phyloP scores from a whole-genome alignment of 2,329 filamentous ascomycete species.

The Rutstroemia sp. region DNA sequence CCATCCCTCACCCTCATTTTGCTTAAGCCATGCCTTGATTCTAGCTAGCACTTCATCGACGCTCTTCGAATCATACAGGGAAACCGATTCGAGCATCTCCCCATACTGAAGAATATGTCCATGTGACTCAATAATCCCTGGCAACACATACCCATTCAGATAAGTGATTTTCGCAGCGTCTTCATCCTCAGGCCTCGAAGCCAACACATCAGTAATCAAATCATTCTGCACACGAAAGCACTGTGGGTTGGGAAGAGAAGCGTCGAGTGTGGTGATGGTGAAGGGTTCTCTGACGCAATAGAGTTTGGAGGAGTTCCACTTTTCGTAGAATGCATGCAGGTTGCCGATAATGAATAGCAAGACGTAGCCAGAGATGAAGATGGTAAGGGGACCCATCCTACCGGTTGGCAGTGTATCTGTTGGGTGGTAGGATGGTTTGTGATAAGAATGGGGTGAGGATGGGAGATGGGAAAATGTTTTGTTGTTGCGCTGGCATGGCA shows the following conservation, averaged over 20 bases:
- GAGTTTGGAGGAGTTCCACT: conserved; percentile 10
- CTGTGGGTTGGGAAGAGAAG: conserved; percentile 33
- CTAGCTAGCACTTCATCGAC: conserved; percentile 47
- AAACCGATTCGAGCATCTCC: conserved; percentile 58
- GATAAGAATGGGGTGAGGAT: not conserved
- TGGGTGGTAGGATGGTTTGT: not conserved
- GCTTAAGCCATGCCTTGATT: conserved; percentile 43
- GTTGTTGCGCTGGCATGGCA: not conserved
- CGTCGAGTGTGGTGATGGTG: conserved; percentile 37
- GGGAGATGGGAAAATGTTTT: not conserved
- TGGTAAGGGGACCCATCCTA: conserved; percentile 5
- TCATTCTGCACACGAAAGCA: conserved; percentile 52
- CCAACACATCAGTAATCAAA: conserved; percentile 42
- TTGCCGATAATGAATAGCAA: conserved; percentile 5
- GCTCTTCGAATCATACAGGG: conserved; percentile 52
- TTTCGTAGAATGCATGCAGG: conserved; percentile 4
- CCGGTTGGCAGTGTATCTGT: not conserved
- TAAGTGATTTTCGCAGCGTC: conserved; percentile 26
- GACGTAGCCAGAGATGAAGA: conserved; percentile 4
- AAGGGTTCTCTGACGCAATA: conserved; percentile 25
- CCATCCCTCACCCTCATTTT: conserved; percentile 43
- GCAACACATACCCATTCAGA: conserved; percentile 48
- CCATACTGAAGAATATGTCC: conserved; percentile 60
- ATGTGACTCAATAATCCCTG: conserved; percentile 65
- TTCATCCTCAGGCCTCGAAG: conserved; percentile 26